Evolutionary conservation across 306 rosid species (phyloP), one percentile per base, ranked within the genome.

Genomic region (Castanea mollissima): DNA sequence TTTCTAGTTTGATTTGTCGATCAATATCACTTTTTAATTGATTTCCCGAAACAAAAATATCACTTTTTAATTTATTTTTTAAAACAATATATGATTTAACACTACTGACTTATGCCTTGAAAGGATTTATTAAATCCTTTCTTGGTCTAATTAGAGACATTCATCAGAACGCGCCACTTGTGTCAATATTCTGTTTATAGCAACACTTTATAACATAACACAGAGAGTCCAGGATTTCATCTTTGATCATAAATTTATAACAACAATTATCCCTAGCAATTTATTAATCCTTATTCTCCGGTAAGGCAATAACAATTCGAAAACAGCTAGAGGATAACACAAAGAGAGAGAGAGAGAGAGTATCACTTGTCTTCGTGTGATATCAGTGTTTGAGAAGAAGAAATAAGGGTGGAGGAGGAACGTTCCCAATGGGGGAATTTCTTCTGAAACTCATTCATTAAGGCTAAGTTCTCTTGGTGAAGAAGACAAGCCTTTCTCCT

Each of bases 381-480:
- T 11, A 31, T 81, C 58, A 68, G 25, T 74, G 23, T 51, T 81
- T 76, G 51, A 73, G 79, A 34, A 63, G 75, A 57, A 75, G 76
- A 68, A 65, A 46, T 41, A 20, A 76, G 52, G 38, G 73, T 51
- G 35, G 78, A 27, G 41, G 82, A 73, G 25, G 55, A n/a, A 72
- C 34, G 57, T 38, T 78, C 56, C 38, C 71, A 44, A 75, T 59
- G 32, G 7, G 77, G 86, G 82, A 81, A 80, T 63, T 79, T 88
- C 71, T 86, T 76, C 71, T 76, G 83, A 78, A 81, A 58, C 60
- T 83, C 71, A 56, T 75, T 75, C 71, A 76, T 55, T 32, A 88
- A 82, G 46, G 80, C 81, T 8, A 83, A 64, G 73, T 88, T 88
- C 86, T 88, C 89, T 62, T 81, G 85, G 74, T 59, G 88, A 74